These are phyloP conservation scores for Musa troglodytarum DNA, from an alignment of 176 grass and related monocot species.

Conservation along the genomic window DNA sequence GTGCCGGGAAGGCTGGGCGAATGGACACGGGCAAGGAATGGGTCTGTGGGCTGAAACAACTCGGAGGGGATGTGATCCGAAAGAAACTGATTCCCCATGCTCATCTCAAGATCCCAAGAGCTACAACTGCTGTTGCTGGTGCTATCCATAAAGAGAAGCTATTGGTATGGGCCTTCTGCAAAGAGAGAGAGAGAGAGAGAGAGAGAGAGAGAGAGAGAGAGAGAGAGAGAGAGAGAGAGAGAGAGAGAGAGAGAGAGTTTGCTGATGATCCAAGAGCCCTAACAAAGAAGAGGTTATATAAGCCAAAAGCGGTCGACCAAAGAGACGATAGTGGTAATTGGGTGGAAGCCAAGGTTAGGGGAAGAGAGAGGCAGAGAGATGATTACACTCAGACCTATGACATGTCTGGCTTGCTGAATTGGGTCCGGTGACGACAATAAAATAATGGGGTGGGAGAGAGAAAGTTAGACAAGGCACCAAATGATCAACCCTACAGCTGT, in stretches of 20 bases:
- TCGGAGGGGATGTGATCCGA: not conserved
- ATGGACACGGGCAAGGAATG: not conserved
- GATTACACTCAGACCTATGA: constrained; percentile 16
- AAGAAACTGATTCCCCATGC: not conserved
- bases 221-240: constrained; percentile 17
- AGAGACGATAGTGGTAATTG: not conserved
- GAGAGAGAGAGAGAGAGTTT: not conserved
- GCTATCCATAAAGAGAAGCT: not conserved
- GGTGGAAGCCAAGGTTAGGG: not conserved
- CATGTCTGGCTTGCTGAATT: not conserved
- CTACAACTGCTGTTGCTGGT: not conserved
- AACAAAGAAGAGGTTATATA: not conserved
- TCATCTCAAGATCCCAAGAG: constrained; percentile 1
- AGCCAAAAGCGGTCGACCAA: constrained; percentile 12
- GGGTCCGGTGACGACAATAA: constrained; percentile 1
- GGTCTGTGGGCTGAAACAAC: not conserved
- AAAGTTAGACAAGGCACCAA: not conserved
- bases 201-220: too few relatives aligned
- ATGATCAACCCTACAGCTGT: constrained; percentile 3
- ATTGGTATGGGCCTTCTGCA: not conserved
- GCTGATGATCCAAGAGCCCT: not conserved
- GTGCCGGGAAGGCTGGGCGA: not conserved
- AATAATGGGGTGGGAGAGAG: not conserved
- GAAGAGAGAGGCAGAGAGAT: not conserved
- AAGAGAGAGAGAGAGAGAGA: not conserved